Percentiles rank a stretch among this genome's conserved stretches.
phyloP scores from a whole-genome alignment of 495 filamentous ascomycete genomes.

The Aspergillus cristatus region DNA sequence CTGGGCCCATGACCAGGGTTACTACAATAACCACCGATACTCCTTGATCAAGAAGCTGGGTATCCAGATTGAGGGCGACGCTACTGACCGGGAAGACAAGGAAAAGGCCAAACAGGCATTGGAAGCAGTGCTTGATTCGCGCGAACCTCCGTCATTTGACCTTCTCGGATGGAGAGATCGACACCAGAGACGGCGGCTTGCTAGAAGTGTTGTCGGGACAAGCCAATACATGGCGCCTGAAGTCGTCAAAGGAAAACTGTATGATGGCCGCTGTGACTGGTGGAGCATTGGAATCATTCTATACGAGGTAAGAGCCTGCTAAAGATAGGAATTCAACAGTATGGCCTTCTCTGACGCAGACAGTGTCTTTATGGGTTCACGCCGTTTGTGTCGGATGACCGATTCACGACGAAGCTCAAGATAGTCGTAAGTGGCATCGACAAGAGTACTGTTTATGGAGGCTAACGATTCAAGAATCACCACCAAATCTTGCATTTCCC shows the following conservation, averaged over 20 bases:
- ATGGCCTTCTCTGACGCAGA: background rate
- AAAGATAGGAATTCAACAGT: background rate
- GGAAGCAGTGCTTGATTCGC: too few relatives aligned
- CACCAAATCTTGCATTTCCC: constrained; percentile 54
- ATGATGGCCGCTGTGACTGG: constrained; percentile 92
- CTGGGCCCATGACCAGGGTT: constrained; percentile 82
- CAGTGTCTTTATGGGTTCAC: constrained; percentile 84
- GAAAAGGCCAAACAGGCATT: constrained; percentile 23
- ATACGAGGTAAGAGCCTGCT: constrained; percentile 52
- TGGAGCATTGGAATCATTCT: constrained; percentile 93
- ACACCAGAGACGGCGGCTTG: constrained; percentile 61
- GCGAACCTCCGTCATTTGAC: constrained; percentile 10
- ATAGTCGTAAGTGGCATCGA: constrained; percentile 67
- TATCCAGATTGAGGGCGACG: constrained; percentile 66
- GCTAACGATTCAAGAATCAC: too few relatives aligned
- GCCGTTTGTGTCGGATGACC: constrained; percentile 74
- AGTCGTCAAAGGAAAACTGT: constrained; percentile 70
- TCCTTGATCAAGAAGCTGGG: constrained; percentile 65
- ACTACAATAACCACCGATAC: constrained; percentile 74
- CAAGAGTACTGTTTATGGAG: too few relatives aligned
- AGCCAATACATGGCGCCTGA: constrained; percentile 98
- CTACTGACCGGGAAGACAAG: constrained; percentile 50
- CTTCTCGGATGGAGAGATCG: constrained; percentile 73
- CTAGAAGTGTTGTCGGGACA: constrained; percentile 84
- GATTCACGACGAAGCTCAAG: constrained; percentile 70